These are phyloP conservation scores for Cadophora sp. DNA, from an alignment of 2,329 filamentous ascomycete species.

Conservation along the genomic window DNA sequence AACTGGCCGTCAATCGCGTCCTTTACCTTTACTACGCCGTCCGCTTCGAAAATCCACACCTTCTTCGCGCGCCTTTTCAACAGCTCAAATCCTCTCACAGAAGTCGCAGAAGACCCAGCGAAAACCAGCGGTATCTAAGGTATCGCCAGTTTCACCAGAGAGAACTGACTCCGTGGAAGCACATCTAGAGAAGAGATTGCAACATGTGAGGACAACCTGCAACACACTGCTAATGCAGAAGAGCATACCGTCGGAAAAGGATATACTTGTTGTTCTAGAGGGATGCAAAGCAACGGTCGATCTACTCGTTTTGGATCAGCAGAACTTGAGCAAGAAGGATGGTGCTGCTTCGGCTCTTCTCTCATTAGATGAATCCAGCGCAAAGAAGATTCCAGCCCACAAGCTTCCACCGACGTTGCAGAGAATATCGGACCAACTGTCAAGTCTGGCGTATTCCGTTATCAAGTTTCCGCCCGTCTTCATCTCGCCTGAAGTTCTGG, in stretches of 20 bases:
- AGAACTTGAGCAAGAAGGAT: conserved; percentile 32
- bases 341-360: conserved; percentile 61
- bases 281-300: conserved; percentile 38
- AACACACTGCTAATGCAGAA: conserved; percentile 35
- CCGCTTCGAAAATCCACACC: conserved; percentile 27
- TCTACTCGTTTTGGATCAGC: conserved; percentile 37
- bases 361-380: conserved; percentile 48
- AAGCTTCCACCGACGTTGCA: conserved; percentile 32
- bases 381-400: conserved; percentile 29
- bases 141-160: conserved; percentile 1
- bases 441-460: conserved; percentile 70
- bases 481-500: conserved; percentile 76
- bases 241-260: conserved; percentile 37
- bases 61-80: conserved; percentile 35
- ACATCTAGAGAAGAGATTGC: conserved; percentile 35
- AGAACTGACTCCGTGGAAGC: conserved; percentile 26
- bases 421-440: conserved; percentile 55
- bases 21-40: conserved; percentile 4
- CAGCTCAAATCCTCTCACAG: conserved; percentile 28
- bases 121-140: conserved; percentile 3
- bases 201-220: conserved; percentile 33
- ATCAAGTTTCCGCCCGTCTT: conserved; percentile 78
- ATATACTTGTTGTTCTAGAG: conserved; percentile 31
- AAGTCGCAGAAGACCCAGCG: conserved; percentile 17
- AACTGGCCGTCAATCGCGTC: conserved; percentile 27